Evolutionary conservation across 2,329 filamentous ascomycete genomes (phyloP).

Genomic region (Calonectria hongkongensis): DNA sequence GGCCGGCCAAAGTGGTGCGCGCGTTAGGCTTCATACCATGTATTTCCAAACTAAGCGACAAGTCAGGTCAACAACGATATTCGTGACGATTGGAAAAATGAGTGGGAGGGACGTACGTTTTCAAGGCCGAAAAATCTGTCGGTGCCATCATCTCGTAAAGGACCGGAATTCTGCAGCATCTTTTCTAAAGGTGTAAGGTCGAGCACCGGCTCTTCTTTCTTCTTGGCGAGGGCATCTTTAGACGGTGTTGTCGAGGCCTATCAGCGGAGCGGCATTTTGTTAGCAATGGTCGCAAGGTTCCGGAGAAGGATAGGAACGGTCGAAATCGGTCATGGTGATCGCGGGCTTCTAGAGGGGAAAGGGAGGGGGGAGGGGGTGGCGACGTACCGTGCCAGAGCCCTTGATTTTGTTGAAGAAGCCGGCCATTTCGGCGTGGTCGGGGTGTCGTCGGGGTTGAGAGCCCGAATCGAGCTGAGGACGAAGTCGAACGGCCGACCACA

Average conservation of each 20-base stretch:
- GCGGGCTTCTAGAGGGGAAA: conserved; percentile 20
- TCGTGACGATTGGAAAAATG: conserved; percentile 30
- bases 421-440: conserved; percentile 66
- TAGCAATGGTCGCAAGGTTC: conserved; percentile 52
- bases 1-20: conserved; percentile 18
- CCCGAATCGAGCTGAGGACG: conserved; percentile 49
- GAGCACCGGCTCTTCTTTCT: conserved; percentile 74
- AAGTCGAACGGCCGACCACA: conserved; percentile 55
- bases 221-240: conserved; percentile 69
- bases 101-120: conserved; percentile 80
- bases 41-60: conserved; percentile 89
- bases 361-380: conserved; percentile 35
- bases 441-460: conserved; percentile 44
- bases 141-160: conserved; percentile 89
- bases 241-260: conserved; percentile 67
- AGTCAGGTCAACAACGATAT: conserved; percentile 58
- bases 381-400: conserved; percentile 72
- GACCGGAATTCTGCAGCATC: conserved; percentile 88
- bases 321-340: conserved; percentile 49
- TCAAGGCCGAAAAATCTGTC: conserved; percentile 99
- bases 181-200: conserved; percentile 80
- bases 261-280: conserved; percentile 55
- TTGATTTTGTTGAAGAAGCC: conserved; percentile 77
- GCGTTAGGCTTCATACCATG: conserved; percentile 80
- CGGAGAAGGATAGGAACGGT: conserved; percentile 39